Evolutionary conservation across 495 filamentous ascomycete species (phyloP).

Genomic region (Penicillium coprophilum): DNA sequence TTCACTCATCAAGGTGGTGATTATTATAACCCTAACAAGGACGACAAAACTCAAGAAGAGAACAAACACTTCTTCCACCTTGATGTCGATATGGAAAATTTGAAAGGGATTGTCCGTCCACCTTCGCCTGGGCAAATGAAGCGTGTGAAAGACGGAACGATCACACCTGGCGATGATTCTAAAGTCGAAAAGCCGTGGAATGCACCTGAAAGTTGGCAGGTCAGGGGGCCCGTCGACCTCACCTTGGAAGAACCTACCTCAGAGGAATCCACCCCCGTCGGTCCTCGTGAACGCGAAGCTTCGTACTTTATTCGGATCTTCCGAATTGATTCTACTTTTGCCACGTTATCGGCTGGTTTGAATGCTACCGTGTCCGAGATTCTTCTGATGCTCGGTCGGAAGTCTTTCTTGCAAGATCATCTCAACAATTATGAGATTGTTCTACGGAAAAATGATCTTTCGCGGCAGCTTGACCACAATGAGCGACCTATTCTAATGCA

Average conservation of each 20-base stretch:
- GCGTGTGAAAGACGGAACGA: conserved; percentile 37
- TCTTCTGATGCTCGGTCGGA: conserved; percentile 78
- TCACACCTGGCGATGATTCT: conserved; percentile 44
- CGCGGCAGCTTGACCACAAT: conserved; percentile 69
- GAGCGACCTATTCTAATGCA: conserved; percentile 91
- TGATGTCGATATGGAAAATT: conserved; percentile 78
- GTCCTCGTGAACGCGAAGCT: conserved; percentile 61
- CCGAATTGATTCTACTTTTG: conserved; percentile 88
- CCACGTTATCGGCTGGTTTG: conserved; percentile 76
- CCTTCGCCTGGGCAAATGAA: conserved; percentile 18
- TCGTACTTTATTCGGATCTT: conserved; percentile 96
- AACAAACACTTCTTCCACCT: conserved; percentile 60
- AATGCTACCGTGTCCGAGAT: conserved; percentile 83
- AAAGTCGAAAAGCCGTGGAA: conserved; percentile 57
- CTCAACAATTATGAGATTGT: conserved; percentile 93
- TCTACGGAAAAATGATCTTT: conserved; percentile 88
- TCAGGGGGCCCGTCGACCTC: conserved; percentile 70
- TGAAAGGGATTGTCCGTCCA: conserved; percentile 77
- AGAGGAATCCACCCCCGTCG: conserved; percentile 44
- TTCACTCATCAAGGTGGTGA: conserved; percentile 54
- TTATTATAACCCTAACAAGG: conserved; percentile 17
- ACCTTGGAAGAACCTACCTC: conserved; percentile 41
- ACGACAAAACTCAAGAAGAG: conserved; percentile 33
- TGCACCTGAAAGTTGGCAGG: conserved; percentile 91
- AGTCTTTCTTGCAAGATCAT: conserved; percentile 86